Conservation (phyloP, 108 stramenopile genomes). For the Cyclotella sp. region DNA sequence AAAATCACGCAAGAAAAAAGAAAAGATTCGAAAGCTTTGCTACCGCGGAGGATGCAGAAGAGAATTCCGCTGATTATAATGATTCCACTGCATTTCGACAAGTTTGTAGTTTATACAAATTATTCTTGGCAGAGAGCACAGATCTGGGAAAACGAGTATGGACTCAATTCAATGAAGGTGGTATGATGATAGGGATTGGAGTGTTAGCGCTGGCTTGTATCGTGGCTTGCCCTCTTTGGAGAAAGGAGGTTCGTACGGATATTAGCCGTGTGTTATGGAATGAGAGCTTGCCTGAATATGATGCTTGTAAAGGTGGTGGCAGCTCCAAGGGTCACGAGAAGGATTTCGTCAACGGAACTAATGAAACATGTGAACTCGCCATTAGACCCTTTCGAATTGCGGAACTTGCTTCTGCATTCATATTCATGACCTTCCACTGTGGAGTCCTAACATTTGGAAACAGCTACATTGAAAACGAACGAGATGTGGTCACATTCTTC, state of each 20-base stretch:
- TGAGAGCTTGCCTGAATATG: background rate
- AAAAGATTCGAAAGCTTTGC: constrained; percentile 3
- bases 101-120: constrained; percentile 77
- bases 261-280: constrained; percentile 14
- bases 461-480: constrained; percentile 79
- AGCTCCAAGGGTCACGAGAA: background rate
- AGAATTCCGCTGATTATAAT: constrained; percentile 18
- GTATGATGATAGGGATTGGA: constrained; percentile 75
- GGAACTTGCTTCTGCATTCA: constrained; percentile 45
- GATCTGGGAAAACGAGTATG: constrained; percentile 83
- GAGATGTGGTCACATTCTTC: constrained; percentile 68
- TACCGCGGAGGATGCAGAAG: background rate
- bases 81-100: constrained; percentile 69
- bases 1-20: background rate
- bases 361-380: background rate
- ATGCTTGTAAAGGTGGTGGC: background rate
- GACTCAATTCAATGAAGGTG: constrained; percentile 83
- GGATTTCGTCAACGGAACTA: background rate
- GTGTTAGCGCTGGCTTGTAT: constrained; percentile 59
- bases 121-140: constrained; percentile 75
- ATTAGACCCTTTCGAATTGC: constrained; percentile 31
- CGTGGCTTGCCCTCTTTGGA: constrained; percentile 40
- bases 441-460: constrained; percentile 80
- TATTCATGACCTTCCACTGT: constrained; percentile 69
- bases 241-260: constrained; percentile 29